phyloP scores from a whole-genome alignment of 2,329 filamentous ascomycete species.

The Juglanconis oblonga region DNA sequence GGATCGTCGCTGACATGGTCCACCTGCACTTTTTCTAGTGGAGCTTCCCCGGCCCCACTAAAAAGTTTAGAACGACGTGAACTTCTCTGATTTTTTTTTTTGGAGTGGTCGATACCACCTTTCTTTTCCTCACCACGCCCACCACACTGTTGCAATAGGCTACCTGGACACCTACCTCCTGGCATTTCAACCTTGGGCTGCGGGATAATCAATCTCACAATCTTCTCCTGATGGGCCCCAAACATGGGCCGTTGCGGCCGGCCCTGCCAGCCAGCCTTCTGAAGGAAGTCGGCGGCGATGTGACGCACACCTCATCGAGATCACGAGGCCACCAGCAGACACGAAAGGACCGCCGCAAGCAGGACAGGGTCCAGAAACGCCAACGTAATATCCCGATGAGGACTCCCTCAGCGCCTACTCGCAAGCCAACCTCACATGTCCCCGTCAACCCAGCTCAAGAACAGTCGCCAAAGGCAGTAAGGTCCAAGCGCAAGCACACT shows the following conservation, averaged over 20 bases:
- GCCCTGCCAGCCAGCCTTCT: constrained; percentile 42
- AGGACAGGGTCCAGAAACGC: constrained; percentile 57
- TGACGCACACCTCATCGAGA: constrained; percentile 12
- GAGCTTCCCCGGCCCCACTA: neutral
- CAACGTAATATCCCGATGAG: constrained; percentile 29
- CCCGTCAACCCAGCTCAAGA: neutral
- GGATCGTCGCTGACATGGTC: neutral
- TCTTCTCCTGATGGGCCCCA: neutral
- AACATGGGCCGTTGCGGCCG: constrained; percentile 23
- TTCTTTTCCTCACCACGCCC: no score
- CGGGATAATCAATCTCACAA: neutral
- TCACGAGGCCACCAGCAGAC: constrained; percentile 19
- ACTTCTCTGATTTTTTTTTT: no score
- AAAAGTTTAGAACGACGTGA: neutral
- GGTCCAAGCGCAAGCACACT: neutral
- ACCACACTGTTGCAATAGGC: no score
- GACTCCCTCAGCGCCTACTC: neutral
- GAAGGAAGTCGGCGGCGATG: constrained; percentile 36
- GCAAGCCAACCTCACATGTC: neutral
- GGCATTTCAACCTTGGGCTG: no score
- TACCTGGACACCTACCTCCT: no score
- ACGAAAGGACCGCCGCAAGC: constrained; percentile 67
- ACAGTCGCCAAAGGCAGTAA: neutral
- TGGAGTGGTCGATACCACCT: no score
- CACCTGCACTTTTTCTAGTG: neutral